Base-by-base conservation (phyloP, 129 eudicot species). In the Mikania micrantha region DNA sequence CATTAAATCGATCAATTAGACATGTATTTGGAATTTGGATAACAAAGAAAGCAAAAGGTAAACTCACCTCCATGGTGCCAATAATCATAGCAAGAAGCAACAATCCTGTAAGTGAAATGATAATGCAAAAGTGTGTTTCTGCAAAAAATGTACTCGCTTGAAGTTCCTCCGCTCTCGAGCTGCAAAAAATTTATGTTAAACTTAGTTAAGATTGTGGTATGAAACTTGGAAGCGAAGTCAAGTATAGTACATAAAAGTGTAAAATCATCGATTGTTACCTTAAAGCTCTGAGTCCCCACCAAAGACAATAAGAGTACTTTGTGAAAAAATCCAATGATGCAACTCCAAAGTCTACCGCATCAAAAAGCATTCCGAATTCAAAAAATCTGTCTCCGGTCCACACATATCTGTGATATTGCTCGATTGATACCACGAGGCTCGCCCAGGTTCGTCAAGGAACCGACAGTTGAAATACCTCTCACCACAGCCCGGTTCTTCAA, bases 51-150 rank as follows among this genome's bases (percentile, higher is more conserved):
- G 20, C 0, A 45, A 15, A 27, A 2, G 15, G 12, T 17, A 38
- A 49, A 61, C 79, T 79, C 69, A 87, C 97, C 73, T 91, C 95
- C 95, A 91, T 87, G 66, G 90, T 85, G 42, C 97, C 97, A 52
- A 87, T 87, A 15, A 87, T 83, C 92, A 87, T 73, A 31, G 90
- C 93, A 48, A 87, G 85, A 11, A 91, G 90, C 47, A 85, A 72
- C 67, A 91, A 57, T 17, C 97, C 97, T 20, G 90, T 74, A 60
- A 80, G 81, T 8, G 90, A 90, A 52, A 87, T 81, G 72, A 81
- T 13, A 39, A 81, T 83, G 60, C 93, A 84, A 71, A 91, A 91
- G 58, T 39, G 73, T 5, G 82, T 85, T 65, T 91, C 97, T 16
- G 88, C 90, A 15, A 81, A 75, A 44, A 79, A 85, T 7, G 88